These are phyloP conservation scores for Nothophaeocryptopus gaeumannii DNA, from an alignment of 2,329 filamentous ascomycete species.

Conservation along the genomic window DNA sequence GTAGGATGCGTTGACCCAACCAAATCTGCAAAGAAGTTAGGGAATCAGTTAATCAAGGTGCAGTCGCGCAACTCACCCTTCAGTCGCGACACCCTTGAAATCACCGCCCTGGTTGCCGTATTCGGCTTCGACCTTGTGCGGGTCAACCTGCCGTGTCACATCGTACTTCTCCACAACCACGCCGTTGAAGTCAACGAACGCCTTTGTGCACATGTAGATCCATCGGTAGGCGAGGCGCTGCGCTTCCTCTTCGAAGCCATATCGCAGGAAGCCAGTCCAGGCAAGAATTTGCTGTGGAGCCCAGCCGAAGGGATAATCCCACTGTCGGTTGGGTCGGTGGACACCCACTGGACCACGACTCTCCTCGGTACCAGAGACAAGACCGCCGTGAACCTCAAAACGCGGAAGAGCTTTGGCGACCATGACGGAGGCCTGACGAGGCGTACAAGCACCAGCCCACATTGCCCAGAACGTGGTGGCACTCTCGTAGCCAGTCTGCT, in stretches of 20 bases:
- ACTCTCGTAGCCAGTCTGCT: slow-evolving; percentile 81
- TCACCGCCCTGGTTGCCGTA: slow-evolving; percentile 96
- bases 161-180: slow-evolving; percentile 99
- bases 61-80: slow-evolving; percentile 67
- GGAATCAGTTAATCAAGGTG: neutral
- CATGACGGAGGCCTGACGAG: slow-evolving; percentile 79
- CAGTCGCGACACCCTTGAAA: slow-evolving; percentile 91
- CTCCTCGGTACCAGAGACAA: slow-evolving; percentile 85
- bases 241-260: slow-evolving; percentile 86
- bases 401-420: slow-evolving; percentile 78
- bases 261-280: slow-evolving; percentile 88
- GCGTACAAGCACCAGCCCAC: slow-evolving; percentile 87
- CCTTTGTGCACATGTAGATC: slow-evolving; percentile 97
- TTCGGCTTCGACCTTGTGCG: slow-evolving; percentile 91
- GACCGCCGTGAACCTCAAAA: slow-evolving; percentile 82
- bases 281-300: slow-evolving; percentile 97
- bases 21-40: slow-evolving; percentile 62
- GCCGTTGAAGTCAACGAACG: slow-evolving; percentile 97
- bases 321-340: slow-evolving; percentile 88
- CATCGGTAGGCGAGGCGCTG: slow-evolving; percentile 91
- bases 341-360: slow-evolving; percentile 78
- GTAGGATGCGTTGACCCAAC: slow-evolving; percentile 98
- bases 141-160: slow-evolving; percentile 83
- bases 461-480: slow-evolving; percentile 96
- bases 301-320: slow-evolving; percentile 98